phyloP scores from a whole-genome alignment of 768 basidiomycete species.

The Pisolithus sp. region DNA sequence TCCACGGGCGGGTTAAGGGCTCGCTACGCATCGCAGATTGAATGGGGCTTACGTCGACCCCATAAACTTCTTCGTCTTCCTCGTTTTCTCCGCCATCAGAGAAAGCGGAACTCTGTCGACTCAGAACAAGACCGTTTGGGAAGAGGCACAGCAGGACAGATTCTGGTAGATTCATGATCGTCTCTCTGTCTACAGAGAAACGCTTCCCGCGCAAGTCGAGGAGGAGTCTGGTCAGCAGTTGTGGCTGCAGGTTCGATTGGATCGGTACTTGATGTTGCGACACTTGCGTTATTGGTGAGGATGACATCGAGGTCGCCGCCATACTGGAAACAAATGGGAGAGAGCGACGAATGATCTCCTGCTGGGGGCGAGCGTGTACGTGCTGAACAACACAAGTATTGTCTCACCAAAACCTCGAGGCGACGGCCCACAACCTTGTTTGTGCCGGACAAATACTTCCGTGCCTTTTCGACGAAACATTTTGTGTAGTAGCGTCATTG shows the following conservation, averaged over 20 bases:
- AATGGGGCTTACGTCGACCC: slow-evolving; percentile 77
- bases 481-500: too few relatives aligned
- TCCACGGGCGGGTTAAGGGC: slow-evolving; percentile 1
- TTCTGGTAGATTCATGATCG: slow-evolving; percentile 97
- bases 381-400: slow-evolving; percentile 8
- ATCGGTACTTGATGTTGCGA: slow-evolving; percentile 48
- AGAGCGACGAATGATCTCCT: slow-evolving; percentile 4
- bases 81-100: slow-evolving; percentile 69
- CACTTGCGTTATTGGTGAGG: slow-evolving; percentile 51
- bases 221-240: slow-evolving; percentile 80
- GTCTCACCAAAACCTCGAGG: slow-evolving; percentile 26
- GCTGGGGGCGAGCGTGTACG: slow-evolving; percentile 8
- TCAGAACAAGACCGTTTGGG: slow-evolving; percentile 93
- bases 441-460: slow-evolving; percentile 25
- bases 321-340: slow-evolving; percentile 23
- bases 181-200: slow-evolving; percentile 94
- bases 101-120: slow-evolving; percentile 72
- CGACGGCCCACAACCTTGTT: slow-evolving; percentile 17
- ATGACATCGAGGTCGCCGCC: slow-evolving; percentile 38
- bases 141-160: slow-evolving; percentile 94
- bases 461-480: background rate
- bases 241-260: slow-evolving; percentile 72
- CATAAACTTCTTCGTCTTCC: slow-evolving; percentile 89
- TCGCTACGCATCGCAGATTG: slow-evolving; percentile 4
- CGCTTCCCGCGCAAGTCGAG: slow-evolving; percentile 89